phyloP scores from a whole-genome alignment of 1,139 yeast genomes.

The Hyphopichia khmerensis region DNA sequence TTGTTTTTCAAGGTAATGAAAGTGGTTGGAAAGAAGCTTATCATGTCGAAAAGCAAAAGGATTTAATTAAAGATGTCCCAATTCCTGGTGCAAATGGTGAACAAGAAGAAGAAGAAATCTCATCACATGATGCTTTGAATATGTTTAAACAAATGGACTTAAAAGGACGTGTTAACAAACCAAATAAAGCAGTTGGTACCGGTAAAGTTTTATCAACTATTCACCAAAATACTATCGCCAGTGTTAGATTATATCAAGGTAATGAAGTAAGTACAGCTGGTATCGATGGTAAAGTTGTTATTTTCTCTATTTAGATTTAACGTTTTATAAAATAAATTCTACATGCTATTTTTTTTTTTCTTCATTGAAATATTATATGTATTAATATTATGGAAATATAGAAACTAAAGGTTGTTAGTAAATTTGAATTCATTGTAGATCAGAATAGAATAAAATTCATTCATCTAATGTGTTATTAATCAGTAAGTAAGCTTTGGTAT shows the following conservation, averaged over 20 bases:
- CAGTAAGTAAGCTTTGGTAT: constrained; percentile 37
- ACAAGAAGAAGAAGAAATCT: constrained; percentile 59
- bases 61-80: constrained; percentile 39
- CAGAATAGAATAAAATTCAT: too few species aligned
- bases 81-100: constrained; percentile 26
- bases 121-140: constrained; percentile 81
- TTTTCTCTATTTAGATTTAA: constrained; percentile 37
- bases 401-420: too few species aligned
- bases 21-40: constrained; percentile 66
- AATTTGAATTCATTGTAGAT: too few species aligned
- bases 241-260: constrained; percentile 62
- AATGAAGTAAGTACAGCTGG: constrained; percentile 50
- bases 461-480: background rate
- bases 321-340: too few species aligned
- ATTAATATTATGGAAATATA: too few species aligned
- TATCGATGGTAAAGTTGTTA: constrained; percentile 86
- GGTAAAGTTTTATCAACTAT: constrained; percentile 65
- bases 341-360: too few species aligned
- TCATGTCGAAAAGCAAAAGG: constrained; percentile 59
- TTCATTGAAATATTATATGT: too few species aligned
- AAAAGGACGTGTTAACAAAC: constrained; percentile 72
- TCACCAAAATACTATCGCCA: constrained; percentile 88
- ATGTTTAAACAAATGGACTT: constrained; percentile 96
- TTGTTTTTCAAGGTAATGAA: constrained; percentile 72
- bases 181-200: constrained; percentile 27